Evolutionary conservation across 192 early-diverging fungal genomes (phyloP).

Genomic region (Coemansia sp.): DNA sequence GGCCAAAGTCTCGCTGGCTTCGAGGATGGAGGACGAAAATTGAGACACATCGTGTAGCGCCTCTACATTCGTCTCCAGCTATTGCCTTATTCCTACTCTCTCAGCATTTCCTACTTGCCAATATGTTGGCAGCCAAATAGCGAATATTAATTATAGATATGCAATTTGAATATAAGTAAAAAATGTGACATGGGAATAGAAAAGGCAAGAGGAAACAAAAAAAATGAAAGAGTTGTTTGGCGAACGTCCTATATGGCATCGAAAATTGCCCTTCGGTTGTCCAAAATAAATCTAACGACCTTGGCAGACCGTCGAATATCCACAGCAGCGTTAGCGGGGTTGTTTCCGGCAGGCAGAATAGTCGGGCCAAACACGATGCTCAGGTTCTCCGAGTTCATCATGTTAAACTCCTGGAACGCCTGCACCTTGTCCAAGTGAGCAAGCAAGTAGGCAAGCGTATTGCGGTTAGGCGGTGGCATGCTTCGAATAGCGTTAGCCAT

Average conservation of each 20-base stretch:
- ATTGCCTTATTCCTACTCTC: too few relatives aligned
- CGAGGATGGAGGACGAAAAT: too few relatives aligned
- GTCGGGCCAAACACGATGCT: conserved; percentile 95
- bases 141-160: background rate
- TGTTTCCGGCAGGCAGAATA: conserved; percentile 34
- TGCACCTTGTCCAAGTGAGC: conserved; percentile 82
- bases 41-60: too few relatives aligned
- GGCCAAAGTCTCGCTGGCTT: too few relatives aligned
- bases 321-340: conserved; percentile 31
- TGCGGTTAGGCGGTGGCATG: conserved; percentile 81
- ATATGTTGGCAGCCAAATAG: background rate
- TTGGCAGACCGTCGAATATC: conserved; percentile 45
- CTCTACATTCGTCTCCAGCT: too few relatives aligned
- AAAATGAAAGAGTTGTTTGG: background rate
- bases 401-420: conserved; percentile 74
- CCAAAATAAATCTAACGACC: conserved; percentile 48
- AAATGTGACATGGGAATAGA: background rate
- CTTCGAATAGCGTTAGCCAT: conserved; percentile 55
- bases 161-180: conserved; percentile 1
- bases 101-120: background rate
- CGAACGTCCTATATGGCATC: conserved; percentile 14
- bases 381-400: conserved; percentile 87
- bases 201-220: background rate
- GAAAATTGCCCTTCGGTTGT: conserved; percentile 46
- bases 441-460: conserved; percentile 79